These are phyloP conservation scores for Omphalotus guepiniiformis DNA, from an alignment of 768 basidiomycete genomes.

Conservation along the genomic window DNA sequence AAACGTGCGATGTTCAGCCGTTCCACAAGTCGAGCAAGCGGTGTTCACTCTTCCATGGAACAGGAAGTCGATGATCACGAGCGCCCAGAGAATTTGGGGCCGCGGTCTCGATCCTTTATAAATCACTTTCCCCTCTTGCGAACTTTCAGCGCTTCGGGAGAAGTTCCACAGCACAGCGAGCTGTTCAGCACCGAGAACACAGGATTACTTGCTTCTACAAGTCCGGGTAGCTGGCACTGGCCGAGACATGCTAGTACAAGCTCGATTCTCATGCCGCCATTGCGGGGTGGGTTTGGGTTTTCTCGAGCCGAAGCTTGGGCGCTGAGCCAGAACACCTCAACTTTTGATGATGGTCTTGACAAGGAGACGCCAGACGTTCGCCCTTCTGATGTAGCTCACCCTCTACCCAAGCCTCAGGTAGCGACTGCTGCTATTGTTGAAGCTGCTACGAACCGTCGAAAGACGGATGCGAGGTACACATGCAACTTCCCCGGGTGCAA, in stretches of 20 bases:
- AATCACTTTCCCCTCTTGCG: neutral
- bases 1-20: too few relatives aligned
- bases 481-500: constrained; percentile 1
- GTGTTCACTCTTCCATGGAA: too few relatives aligned
- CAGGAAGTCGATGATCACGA: too few relatives aligned
- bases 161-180: neutral
- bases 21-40: too few relatives aligned
- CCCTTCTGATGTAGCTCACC: neutral
- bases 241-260: too few relatives aligned
- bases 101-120: too few relatives aligned
- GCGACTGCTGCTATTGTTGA: constrained; percentile 5
- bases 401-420: constrained; percentile 3
- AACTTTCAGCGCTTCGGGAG: neutral
- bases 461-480: neutral
- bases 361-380: neutral
- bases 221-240: too few relatives aligned
- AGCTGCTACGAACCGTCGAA: constrained; percentile 1
- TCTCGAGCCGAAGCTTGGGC: neutral
- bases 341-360: constrained; percentile 6
- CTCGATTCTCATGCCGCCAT: neutral
- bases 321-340: constrained; percentile 1
- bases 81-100: too few relatives aligned
- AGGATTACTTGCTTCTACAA: neutral
- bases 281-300: constrained; percentile 2
- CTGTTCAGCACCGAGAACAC: neutral